Evolutionary conservation across 2,329 filamentous ascomycete genomes (phyloP).

Genomic region (Trichoderma atrobrunneum): DNA sequence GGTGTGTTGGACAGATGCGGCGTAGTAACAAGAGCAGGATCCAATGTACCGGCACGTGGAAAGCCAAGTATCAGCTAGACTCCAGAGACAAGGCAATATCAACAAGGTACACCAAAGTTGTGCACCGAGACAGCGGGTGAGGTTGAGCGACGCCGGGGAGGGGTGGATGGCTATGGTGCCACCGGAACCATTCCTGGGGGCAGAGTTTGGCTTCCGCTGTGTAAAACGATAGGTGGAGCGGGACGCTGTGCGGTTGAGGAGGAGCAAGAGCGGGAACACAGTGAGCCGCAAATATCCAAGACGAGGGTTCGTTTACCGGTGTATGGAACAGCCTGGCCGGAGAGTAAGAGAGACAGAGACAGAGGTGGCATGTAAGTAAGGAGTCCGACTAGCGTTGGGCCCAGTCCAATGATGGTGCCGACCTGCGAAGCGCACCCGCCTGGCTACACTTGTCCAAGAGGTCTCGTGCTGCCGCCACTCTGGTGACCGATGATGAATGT

Average conservation of each 20-base stretch:
- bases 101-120: conserved; percentile 28
- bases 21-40: conserved; percentile 30
- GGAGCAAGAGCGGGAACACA: conserved; percentile 21
- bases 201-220: conserved; percentile 29
- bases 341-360: conserved; percentile 25
- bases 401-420: conserved; percentile 14
- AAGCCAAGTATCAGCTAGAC: conserved; percentile 35
- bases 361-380: conserved; percentile 28
- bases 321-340: conserved; percentile 15
- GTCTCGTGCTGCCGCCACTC: conserved; percentile 12
- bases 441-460: conserved; percentile 10
- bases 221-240: conserved; percentile 28
- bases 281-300: conserved; percentile 25
- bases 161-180: conserved; percentile 36
- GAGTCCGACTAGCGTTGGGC: conserved; percentile 24
- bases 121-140: conserved; percentile 30
- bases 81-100: conserved; percentile 33
- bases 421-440: conserved; percentile 15
- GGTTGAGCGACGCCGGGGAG: conserved; percentile 32
- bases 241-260: conserved; percentile 23
- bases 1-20: conserved; percentile 37
- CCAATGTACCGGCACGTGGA: conserved; percentile 39
- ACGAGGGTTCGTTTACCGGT: conserved; percentile 17
- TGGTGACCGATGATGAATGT: conserved; percentile 7
- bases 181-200: conserved; percentile 35